These are phyloP conservation scores for Rhizodiscina lignyota DNA, from an alignment of 495 filamentous ascomycete species.

Conservation along the genomic window DNA sequence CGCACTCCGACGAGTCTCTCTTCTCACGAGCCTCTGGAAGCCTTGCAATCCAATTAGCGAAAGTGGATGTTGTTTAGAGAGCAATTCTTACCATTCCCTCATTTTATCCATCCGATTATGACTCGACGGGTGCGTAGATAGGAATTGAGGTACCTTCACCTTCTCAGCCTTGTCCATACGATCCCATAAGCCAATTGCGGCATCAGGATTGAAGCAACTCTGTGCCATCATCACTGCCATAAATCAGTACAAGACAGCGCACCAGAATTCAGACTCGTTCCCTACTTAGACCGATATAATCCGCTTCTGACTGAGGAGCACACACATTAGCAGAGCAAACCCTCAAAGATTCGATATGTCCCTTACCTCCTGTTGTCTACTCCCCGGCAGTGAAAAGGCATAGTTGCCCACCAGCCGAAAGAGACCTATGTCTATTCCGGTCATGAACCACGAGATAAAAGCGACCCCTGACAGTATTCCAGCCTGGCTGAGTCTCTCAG, in stretches of 20 bases:
- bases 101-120: slow-evolving; percentile 56
- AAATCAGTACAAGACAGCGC: slow-evolving; percentile 1
- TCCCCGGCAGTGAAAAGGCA: slow-evolving; percentile 51
- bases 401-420: slow-evolving; percentile 38
- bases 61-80: neutral
- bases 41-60: slow-evolving; percentile 11
- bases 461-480: slow-evolving; percentile 38
- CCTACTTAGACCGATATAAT: slow-evolving; percentile 68
- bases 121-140: slow-evolving; percentile 77
- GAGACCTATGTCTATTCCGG: slow-evolving; percentile 31
- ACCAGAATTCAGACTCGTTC: neutral
- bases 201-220: slow-evolving; percentile 55
- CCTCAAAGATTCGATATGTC: neutral
- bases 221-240: slow-evolving; percentile 41
- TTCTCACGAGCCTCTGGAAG: slow-evolving; percentile 40
- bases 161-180: slow-evolving; percentile 53
- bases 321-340: neutral
- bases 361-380: slow-evolving; percentile 42
- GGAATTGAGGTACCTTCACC: slow-evolving; percentile 48
- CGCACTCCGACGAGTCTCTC: slow-evolving; percentile 16
- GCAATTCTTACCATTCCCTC: slow-evolving; percentile 30
- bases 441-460: slow-evolving; percentile 30
- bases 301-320: slow-evolving; percentile 42
- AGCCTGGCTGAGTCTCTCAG: slow-evolving; percentile 52
- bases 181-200: slow-evolving; percentile 58